Percentiles rank a stretch among this genome's conserved stretches.
Evolutionary conservation across 352 stramenopile species (phyloP).

Genomic region (Globisporangium nodosum): DNA sequence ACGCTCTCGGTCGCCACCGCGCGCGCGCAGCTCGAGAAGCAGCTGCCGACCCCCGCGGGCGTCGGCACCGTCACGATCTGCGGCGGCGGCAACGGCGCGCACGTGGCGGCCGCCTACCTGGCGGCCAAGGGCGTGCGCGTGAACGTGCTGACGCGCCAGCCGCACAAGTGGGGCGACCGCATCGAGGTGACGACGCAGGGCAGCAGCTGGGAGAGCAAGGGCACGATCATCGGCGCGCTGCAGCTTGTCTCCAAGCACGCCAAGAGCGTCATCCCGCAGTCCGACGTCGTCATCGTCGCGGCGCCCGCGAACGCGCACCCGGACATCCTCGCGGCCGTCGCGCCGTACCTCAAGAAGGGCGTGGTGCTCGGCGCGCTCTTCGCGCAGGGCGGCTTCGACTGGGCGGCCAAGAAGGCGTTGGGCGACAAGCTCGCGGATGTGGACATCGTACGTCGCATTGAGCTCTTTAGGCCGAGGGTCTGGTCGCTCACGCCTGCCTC

Average conservation of each 20-base stretch:
- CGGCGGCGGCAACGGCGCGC: constrained; percentile 88
- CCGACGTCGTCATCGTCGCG: constrained; percentile 88
- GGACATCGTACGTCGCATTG: constrained; percentile 39
- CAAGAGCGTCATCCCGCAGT: constrained; percentile 80
- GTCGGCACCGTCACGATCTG: constrained; percentile 86
- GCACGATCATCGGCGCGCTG: constrained; percentile 65
- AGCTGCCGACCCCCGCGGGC: constrained; percentile 21
- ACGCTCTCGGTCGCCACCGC: constrained; percentile 76
- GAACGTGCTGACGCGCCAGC: constrained; percentile 78
- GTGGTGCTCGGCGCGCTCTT: constrained; percentile 85
- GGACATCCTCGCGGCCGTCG: constrained; percentile 68
- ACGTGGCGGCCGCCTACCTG: constrained; percentile 87
- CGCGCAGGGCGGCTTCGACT: constrained; percentile 91
- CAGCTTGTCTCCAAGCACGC: constrained; percentile 76
- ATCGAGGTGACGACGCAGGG: constrained; percentile 79
- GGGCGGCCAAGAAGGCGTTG: constrained; percentile 87
- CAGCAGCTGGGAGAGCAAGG: constrained; percentile 83
- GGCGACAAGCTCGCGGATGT: constrained; percentile 52
- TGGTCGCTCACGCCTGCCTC: not conserved
- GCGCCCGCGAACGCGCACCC: constrained; percentile 86
- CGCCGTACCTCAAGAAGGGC: constrained; percentile 83
- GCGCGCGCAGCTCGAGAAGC: constrained; percentile 52
- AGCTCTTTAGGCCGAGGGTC: constrained; percentile 11
- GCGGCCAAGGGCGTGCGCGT: constrained; percentile 80
- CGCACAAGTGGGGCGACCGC: constrained; percentile 68